Evolutionary conservation across 2,329 filamentous ascomycete genomes (phyloP), one percentile per base, ranked within the genome.

Genomic region (Colletotrichum theobromicola): DNA sequence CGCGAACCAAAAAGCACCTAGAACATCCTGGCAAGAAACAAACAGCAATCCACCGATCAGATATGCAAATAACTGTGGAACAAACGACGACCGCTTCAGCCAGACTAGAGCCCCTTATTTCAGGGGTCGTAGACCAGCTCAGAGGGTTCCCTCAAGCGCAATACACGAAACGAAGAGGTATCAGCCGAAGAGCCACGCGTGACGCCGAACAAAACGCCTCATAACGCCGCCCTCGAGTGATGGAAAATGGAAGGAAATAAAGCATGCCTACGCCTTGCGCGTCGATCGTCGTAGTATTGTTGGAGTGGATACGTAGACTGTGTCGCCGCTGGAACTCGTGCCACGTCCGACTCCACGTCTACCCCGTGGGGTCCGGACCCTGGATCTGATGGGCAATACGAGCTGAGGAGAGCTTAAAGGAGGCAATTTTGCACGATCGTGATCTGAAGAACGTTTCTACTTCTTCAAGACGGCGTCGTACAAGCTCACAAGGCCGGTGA

Each of bases 401-500:
- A 35, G 13, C 32, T 61, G 30, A 61, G 8, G 26, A 6, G 37
- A 35, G 13, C 46, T n/a, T 21, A 24, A 13, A 8, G 13, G 32
- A 32, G 26, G 66, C 30, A n/a, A 18, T 35, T 62, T 21, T 62
- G 21, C 60, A 37, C 24, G 24, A n/a, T 42, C n/a, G n/a, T 42
- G 2, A 26, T 4, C 5, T 53, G 26, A 34, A 62, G 37, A 15
- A 57, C 21, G 21, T 10, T 24, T 62, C 80, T 88, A 93, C 82
- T 92, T 94, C 85, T 90, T 93, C 81, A 96, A 84, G 28, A 94
- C 92, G 50, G 94, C 94, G 77, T 96, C 94, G 83, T 96, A 97
- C 76, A 97, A 84, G 77, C 93, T 93, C 62, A 92, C 88, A 32
- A 96, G 80, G 26, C 90, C 90, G 6, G 93, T 93, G 77, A 96